These are phyloP conservation scores for Coelastrella sp. DNA, from an alignment of 139 green algal genomes.

Conservation along the genomic window DNA sequence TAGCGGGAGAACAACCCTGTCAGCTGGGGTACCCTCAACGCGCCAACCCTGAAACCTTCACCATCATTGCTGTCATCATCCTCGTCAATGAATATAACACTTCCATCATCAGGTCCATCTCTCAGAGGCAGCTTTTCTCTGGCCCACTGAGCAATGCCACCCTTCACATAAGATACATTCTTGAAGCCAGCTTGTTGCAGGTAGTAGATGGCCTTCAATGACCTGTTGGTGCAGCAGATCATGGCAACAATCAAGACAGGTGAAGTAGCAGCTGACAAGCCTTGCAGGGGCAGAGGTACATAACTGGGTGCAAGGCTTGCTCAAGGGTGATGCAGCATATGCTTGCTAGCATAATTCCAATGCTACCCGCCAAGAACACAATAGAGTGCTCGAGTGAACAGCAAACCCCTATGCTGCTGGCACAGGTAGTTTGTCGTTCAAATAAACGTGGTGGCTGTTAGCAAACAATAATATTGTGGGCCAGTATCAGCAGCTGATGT, in stretches of 20 bases:
- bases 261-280: background rate
- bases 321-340: too few species aligned
- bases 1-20: slow-evolving; percentile 6
- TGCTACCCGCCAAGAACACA: too few species aligned
- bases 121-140: slow-evolving; percentile 22
- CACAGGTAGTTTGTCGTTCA: background rate
- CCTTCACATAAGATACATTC: slow-evolving; percentile 43
- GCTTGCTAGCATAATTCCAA: too few species aligned
- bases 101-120: slow-evolving; percentile 4
- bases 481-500: background rate
- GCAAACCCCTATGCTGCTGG: too few species aligned
- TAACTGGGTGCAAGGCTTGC: too few species aligned
- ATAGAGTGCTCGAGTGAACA: too few species aligned
- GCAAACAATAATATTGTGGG: background rate
- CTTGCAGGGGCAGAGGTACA: too few species aligned
- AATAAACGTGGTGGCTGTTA: background rate
- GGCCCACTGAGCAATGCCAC: slow-evolving; percentile 36
- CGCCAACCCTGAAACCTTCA: background rate
- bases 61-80: slow-evolving; percentile 6
- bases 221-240: background rate
- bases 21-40: slow-evolving; percentile 11
- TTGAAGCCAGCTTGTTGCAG: slow-evolving; percentile 50
- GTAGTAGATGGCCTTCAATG: slow-evolving; percentile 50
- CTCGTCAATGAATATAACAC: background rate
- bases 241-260: background rate